Percentiles rank a stretch among this genome's conserved stretches.
Evolutionary conservation across 148 eudicot species (phyloP).

Genomic region (Agrostemma githago): DNA sequence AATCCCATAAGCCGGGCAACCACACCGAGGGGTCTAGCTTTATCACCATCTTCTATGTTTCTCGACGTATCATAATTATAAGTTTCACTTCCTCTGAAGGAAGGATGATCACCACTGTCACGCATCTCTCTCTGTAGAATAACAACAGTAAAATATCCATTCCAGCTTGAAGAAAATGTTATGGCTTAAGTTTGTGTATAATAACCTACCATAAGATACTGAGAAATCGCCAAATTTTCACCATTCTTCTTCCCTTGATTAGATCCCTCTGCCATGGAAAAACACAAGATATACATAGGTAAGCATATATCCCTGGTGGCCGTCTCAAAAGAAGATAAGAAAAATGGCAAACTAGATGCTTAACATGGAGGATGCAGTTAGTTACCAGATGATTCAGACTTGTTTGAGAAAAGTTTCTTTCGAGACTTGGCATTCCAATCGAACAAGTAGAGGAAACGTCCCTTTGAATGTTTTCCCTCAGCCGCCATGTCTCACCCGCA

Average conservation of each 20-base stretch:
- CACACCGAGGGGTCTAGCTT: conserved; percentile 73
- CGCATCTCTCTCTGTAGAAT: conserved; percentile 41
- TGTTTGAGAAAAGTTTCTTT: conserved; percentile 78
- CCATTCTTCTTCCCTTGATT: conserved; percentile 51
- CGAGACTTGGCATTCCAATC: conserved; percentile 91
- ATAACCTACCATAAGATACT: conserved; percentile 46
- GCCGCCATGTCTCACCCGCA: conserved; percentile 56
- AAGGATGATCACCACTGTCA: conserved; percentile 40
- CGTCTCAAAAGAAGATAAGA: neutral
- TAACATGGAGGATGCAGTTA: neutral
- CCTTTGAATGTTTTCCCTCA: conserved; percentile 64
- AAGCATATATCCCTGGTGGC: conserved; percentile 1
- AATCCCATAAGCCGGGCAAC: conserved; percentile 99
- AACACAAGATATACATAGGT: neutral
- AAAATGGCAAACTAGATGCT: neutral
- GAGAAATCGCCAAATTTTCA: conserved; percentile 35
- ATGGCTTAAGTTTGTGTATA: conserved; percentile 5
- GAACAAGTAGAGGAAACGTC: conserved; percentile 80
- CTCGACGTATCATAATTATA: conserved; percentile 39
- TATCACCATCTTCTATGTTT: conserved; percentile 54
- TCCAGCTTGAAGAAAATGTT: neutral
- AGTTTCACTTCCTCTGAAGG: conserved; percentile 37
- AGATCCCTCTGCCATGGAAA: conserved; percentile 41
- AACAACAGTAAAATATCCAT: conserved; percentile 17
- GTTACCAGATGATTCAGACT: conserved; percentile 54